Evolutionary conservation across 768 basidiomycete species (phyloP).

Genomic region (Asterophora parasitica): DNA sequence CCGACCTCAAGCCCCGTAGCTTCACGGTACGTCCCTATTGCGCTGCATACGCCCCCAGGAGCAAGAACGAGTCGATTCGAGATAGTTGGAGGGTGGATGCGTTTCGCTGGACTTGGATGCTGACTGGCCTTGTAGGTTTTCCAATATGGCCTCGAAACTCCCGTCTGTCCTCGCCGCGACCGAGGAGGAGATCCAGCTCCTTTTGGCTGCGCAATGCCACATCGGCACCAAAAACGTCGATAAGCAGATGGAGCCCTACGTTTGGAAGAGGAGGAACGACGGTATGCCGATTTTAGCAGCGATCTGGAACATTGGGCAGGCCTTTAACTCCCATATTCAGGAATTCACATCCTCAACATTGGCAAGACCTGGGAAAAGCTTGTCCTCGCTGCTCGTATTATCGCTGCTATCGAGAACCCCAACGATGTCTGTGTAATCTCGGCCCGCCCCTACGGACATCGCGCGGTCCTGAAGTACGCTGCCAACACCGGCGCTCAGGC

Average conservation of each 20-base stretch:
- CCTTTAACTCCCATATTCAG: slow-evolving; percentile 36
- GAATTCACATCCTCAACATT: slow-evolving; percentile 95
- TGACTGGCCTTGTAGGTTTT: slow-evolving; percentile 28
- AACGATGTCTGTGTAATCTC: slow-evolving; percentile 98
- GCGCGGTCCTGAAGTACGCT: slow-evolving; percentile 98
- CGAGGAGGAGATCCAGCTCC: slow-evolving; percentile 95
- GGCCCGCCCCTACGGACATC: slow-evolving; percentile 97
- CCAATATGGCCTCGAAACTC: slow-evolving; percentile 77
- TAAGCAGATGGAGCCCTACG: slow-evolving; percentile 97
- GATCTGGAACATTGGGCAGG: not conserved
- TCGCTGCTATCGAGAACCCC: slow-evolving; percentile 97
- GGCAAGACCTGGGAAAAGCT: slow-evolving; percentile 99
- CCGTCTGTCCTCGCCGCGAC: slow-evolving; percentile 91
- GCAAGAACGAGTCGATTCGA: slow-evolving; percentile 29
- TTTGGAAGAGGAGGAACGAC: slow-evolving; percentile 94
- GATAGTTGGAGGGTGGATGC: slow-evolving; percentile 40
- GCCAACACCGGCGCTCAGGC: slow-evolving; percentile 98
- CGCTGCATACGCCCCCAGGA: slow-evolving; percentile 14
- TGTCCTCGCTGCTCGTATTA: slow-evolving; percentile 95
- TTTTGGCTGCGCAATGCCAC: slow-evolving; percentile 94
- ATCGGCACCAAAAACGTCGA: slow-evolving; percentile 99
- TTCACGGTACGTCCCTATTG: slow-evolving; percentile 39
- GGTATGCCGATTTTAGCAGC: slow-evolving; percentile 49
- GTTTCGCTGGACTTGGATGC: slow-evolving; percentile 30
- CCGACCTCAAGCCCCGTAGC: slow-evolving; percentile 37